Conservation (phyloP, 805 yeast genomes). For the Candida anglica region DNA sequence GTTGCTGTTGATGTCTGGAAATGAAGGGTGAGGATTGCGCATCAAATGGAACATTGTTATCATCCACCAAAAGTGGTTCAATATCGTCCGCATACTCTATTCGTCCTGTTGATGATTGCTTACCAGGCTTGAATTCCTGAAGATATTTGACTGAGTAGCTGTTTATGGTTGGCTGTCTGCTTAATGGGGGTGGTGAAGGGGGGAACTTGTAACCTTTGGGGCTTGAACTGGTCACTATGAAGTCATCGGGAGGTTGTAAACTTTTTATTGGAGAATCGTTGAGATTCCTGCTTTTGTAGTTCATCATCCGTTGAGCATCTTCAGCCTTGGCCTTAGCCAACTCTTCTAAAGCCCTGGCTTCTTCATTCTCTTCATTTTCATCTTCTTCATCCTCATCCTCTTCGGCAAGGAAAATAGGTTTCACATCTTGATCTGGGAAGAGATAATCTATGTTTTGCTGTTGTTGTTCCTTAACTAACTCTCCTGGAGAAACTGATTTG, state of each 20-base stretch:
- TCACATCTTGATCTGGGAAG: constrained; percentile 13
- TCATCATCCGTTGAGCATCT: too few relatives aligned
- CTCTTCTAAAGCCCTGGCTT: constrained; percentile 6
- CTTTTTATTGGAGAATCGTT: too few relatives aligned
- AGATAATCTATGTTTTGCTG: too few relatives aligned
- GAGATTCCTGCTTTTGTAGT: too few relatives aligned
- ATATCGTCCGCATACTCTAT: constrained; percentile 30
- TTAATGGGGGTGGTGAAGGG: constrained; percentile 28
- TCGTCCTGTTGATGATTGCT: too few relatives aligned
- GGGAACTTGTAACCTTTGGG: constrained; percentile 60
- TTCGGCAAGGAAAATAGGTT: constrained; percentile 22
- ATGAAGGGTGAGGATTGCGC: constrained; percentile 4
- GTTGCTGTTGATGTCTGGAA: too few relatives aligned
- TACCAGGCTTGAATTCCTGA: constrained; percentile 19
- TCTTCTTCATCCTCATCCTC: constrained; percentile 17
- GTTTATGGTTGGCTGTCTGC: constrained; percentile 13
- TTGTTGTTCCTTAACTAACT: constrained; percentile 24
- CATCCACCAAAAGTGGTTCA: constrained; percentile 23
- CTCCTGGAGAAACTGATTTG: constrained; percentile 33
- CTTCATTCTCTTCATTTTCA: constrained; percentile 6
- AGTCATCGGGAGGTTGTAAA: too few relatives aligned
- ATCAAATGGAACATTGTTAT: background rate
- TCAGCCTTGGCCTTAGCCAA: too few relatives aligned
- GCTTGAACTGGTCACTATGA: constrained; percentile 41
- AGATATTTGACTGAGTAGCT: constrained; percentile 41